Percentiles rank a stretch among this genome's conserved stretches.
Conservation (phyloP, 1,284 basidiomycete species). For the Meripilus lineatus region DNA sequence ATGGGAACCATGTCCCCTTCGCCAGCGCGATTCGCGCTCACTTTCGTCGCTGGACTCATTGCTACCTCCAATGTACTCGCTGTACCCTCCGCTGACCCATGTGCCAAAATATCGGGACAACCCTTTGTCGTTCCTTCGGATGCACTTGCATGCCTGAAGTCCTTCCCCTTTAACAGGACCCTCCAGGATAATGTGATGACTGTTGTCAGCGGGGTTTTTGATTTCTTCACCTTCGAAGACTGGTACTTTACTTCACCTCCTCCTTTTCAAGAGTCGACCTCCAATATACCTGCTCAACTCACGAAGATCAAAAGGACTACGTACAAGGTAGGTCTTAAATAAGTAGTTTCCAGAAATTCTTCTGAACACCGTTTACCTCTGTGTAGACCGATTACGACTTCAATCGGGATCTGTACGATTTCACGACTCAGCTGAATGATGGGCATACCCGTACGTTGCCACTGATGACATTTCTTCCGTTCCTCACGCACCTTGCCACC, state of each 20-base stretch:
- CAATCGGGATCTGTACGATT: slow-evolving; percentile 52
- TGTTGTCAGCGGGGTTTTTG: slow-evolving; percentile 49
- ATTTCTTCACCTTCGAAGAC: slow-evolving; percentile 64
- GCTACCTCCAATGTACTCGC: no score
- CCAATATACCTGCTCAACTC: slow-evolving; percentile 47
- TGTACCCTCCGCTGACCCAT: slow-evolving; percentile 35
- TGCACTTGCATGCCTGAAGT: slow-evolving; percentile 53
- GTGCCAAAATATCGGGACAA: slow-evolving; percentile 44
- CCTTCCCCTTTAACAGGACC: slow-evolving; percentile 62
- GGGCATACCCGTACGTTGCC: slow-evolving; percentile 52
- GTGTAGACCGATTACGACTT: slow-evolving; percentile 50
- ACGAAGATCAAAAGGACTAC: slow-evolving; percentile 42
- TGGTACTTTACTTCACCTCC: slow-evolving; percentile 54
- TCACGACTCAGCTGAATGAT: slow-evolving; percentile 55
- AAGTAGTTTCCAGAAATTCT: neutral
- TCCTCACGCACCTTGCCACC: neutral
- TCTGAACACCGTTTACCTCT: neutral
- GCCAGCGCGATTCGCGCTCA: no score
- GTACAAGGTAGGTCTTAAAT: slow-evolving; percentile 36
- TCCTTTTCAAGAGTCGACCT: slow-evolving; percentile 57
- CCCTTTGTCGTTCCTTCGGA: slow-evolving; percentile 45
- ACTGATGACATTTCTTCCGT: neutral
- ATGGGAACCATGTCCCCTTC: no score
- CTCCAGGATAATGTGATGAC: slow-evolving; percentile 54
- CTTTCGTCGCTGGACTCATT: no score